phyloP scores from a whole-genome alignment of 495 filamentous ascomycete species.

The Podospora pseudoanserina region DNA sequence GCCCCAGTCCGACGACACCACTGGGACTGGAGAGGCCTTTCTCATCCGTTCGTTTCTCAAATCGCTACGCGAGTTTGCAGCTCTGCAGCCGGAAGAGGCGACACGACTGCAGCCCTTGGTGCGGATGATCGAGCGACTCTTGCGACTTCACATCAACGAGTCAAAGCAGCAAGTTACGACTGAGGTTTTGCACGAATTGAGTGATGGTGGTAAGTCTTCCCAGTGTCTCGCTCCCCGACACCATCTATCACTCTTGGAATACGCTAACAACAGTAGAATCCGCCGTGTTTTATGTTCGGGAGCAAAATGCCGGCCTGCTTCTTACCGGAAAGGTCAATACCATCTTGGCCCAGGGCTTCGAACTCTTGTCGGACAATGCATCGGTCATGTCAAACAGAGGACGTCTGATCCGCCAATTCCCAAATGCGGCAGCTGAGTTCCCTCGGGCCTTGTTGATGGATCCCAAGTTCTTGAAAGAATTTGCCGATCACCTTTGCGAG shows the following conservation, averaged over 20 bases:
- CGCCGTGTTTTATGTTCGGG: slow-evolving; percentile 42
- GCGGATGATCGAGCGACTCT: slow-evolving; percentile 14
- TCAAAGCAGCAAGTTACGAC: slow-evolving; percentile 4
- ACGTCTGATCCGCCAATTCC: slow-evolving; percentile 53
- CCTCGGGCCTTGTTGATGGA: slow-evolving; percentile 32
- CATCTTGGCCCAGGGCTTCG: slow-evolving; percentile 53
- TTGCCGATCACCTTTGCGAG: slow-evolving; percentile 41
- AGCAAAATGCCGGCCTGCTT: slow-evolving; percentile 59
- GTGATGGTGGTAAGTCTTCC: slow-evolving; percentile 18
- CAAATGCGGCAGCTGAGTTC: slow-evolving; percentile 47
- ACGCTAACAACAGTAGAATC: slow-evolving; percentile 7
- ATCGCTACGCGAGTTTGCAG: slow-evolving; percentile 11
- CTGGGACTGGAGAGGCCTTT: slow-evolving; percentile 6
- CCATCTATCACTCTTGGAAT: slow-evolving; percentile 11
- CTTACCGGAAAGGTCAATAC: slow-evolving; percentile 33
- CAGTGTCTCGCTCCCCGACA: background rate
- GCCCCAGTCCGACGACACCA: slow-evolving; percentile 46
- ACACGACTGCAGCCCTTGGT: background rate
- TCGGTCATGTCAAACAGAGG: slow-evolving; percentile 48
- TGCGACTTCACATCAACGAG: background rate
- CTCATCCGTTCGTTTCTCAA: slow-evolving; percentile 24
- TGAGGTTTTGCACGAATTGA: slow-evolving; percentile 10
- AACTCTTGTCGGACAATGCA: slow-evolving; percentile 49
- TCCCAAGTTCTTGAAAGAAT: slow-evolving; percentile 30
- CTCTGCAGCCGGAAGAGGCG: background rate